These are phyloP conservation scores for Secale cereale DNA, from an alignment of 176 grass and related monocot genomes.

Conservation along the genomic window DNA sequence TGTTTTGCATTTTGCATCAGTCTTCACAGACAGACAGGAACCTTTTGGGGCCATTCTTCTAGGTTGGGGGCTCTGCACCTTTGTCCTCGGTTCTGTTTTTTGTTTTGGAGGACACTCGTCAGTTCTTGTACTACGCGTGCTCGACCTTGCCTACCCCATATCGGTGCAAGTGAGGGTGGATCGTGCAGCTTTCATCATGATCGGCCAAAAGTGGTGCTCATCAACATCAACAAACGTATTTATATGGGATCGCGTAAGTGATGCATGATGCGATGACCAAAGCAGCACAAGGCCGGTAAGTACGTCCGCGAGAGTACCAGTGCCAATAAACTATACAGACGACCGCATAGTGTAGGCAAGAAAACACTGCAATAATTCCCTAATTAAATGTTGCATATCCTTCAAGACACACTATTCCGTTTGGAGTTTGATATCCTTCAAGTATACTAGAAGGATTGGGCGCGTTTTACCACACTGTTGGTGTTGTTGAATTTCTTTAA, in stretches of 20 bases:
- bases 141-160: conserved; percentile 1
- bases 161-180: neutral
- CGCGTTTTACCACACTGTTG: too few relatives aligned
- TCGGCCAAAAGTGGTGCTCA: neutral
- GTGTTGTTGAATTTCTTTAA: too few relatives aligned
- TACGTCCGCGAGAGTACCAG: neutral
- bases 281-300: neutral
- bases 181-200: neutral
- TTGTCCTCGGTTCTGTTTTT: neutral
- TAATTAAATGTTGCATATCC: too few relatives aligned
- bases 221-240: neutral
- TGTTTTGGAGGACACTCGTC: too few relatives aligned
- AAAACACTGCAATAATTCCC: too few relatives aligned
- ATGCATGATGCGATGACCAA: neutral
- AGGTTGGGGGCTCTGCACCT: neutral
- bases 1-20: neutral
- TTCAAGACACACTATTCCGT: too few relatives aligned
- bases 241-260: neutral
- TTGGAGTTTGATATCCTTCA: too few relatives aligned
- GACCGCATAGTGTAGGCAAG: neutral
- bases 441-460: too few relatives aligned
- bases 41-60: neutral
- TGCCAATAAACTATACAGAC: neutral
- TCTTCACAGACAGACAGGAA: neutral
- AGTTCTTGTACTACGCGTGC: neutral